These are phyloP conservation scores for Dipteronia dyeriana DNA, from an alignment of 345 rosid genomes.

Conservation along the genomic window DNA sequence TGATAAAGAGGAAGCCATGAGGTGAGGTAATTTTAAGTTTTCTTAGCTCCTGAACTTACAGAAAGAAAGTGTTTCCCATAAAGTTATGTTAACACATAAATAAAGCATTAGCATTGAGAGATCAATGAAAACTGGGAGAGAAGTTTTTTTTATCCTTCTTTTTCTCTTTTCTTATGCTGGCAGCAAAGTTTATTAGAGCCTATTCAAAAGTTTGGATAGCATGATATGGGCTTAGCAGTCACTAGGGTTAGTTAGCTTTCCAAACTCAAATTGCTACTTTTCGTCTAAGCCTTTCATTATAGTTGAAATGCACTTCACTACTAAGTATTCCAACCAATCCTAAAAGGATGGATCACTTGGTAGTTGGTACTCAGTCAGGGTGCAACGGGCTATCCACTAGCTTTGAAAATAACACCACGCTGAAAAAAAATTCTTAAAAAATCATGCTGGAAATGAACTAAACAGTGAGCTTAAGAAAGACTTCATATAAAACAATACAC, in stretches of 20 bases:
- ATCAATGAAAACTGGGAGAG: background rate
- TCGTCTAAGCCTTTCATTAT: background rate
- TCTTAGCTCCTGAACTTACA: background rate
- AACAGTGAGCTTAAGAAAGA: background rate
- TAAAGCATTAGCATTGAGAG: background rate
- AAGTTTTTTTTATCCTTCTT: too few relatives aligned
- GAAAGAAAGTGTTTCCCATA: background rate
- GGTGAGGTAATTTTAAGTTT: background rate
- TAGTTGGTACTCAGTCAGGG: background rate
- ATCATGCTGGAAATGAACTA: background rate
- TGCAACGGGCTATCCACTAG: background rate
- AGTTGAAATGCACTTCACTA: background rate
- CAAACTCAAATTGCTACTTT: background rate
- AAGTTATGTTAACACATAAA: background rate
- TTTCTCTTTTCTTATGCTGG: background rate
- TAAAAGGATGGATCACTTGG: background rate
- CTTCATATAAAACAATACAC: background rate
- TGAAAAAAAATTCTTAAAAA: background rate
- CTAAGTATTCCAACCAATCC: background rate
- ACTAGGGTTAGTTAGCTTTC: background rate
- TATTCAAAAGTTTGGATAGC: background rate
- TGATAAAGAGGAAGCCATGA: constrained; percentile 2
- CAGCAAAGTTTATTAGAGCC: background rate
- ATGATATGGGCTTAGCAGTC: background rate
- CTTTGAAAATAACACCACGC: background rate